A percentile compares a stretch with the other conserved stretches of the same genome.
Conservation (phyloP, 2,329 filamentous ascomycete genomes). For the Apiospora marii region DNA sequence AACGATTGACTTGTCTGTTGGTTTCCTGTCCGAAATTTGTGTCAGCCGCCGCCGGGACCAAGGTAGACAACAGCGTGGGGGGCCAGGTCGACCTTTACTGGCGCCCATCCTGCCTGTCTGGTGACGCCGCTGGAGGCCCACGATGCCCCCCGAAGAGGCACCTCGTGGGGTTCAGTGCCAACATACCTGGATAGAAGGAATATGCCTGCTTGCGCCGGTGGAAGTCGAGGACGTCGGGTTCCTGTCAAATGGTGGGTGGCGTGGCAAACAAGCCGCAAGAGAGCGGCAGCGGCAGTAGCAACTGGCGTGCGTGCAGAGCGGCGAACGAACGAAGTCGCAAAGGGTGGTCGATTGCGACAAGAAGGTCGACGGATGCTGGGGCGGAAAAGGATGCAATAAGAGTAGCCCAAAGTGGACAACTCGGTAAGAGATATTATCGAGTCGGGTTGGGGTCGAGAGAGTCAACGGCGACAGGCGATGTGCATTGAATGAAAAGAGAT, state of each 20-base stretch:
- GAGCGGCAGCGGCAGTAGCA: background rate
- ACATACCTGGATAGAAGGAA: constrained; percentile 19
- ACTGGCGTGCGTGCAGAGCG: background rate
- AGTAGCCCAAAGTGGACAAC: background rate
- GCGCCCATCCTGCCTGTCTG: background rate
- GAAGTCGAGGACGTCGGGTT: background rate
- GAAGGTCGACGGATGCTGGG: background rate
- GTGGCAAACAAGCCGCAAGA: background rate
- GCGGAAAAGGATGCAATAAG: constrained; percentile 11
- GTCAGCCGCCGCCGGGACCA: background rate
- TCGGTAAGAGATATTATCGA: constrained; percentile 16
- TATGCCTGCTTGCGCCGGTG: constrained; percentile 6
- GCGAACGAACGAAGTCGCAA: constrained; percentile 1
- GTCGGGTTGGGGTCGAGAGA: constrained; percentile 13
- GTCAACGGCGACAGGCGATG: background rate
- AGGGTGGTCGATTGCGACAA: constrained; percentile 7
- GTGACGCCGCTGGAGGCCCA: constrained; percentile 1
- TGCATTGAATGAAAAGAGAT: constrained; percentile 1
- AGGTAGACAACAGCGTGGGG: background rate
- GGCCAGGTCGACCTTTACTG: background rate
- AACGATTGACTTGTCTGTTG: background rate
- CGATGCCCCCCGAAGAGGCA: background rate
- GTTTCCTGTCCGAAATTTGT: background rate
- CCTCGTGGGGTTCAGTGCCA: background rate
- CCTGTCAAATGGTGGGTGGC: background rate